phyloP scores from a whole-genome alignment of 306 rosid genomes.

The Trifolium pratense region DNA sequence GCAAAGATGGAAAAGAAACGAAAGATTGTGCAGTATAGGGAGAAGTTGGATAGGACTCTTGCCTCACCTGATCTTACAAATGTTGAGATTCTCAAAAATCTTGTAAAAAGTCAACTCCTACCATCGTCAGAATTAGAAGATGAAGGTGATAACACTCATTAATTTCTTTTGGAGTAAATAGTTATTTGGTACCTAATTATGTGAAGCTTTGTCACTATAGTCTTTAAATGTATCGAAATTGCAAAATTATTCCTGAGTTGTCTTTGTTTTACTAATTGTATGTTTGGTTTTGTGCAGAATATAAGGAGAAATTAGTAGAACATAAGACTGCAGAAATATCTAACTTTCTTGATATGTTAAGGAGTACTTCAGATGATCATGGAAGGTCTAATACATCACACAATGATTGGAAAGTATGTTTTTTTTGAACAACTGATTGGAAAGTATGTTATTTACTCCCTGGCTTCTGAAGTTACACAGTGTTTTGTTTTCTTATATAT shows the following conservation, averaged over 20 bases:
- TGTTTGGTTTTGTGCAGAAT: conserved; percentile 54
- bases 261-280: conserved; percentile 1
- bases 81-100: conserved; percentile 56
- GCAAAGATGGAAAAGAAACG: conserved; percentile 65
- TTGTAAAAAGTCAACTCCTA: conserved; percentile 66
- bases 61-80: conserved; percentile 69
- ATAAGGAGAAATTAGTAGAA: conserved; percentile 54
- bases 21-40: conserved; percentile 74
- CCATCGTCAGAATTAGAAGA: conserved; percentile 51
- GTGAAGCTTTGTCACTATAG: neutral
- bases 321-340: conserved; percentile 66
- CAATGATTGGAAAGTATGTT: conserved; percentile 83
- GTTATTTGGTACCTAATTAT: neutral
- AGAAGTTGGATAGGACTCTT: conserved; percentile 76
- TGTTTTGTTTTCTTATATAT: conserved; percentile 12
- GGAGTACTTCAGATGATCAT: too few species aligned
- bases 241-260: neutral
- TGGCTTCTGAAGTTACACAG: conserved; percentile 14
- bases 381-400: too few species aligned
- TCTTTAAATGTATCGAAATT: neutral
- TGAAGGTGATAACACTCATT: conserved; percentile 55
- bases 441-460: conserved; percentile 59
- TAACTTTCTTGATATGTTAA: conserved; percentile 81
- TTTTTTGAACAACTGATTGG: too few species aligned
- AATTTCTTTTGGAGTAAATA: neutral